These are phyloP conservation scores for Paramecium primaurelia DNA, from an alignment of 73 alveolate genomes.

Conservation along the genomic window DNA sequence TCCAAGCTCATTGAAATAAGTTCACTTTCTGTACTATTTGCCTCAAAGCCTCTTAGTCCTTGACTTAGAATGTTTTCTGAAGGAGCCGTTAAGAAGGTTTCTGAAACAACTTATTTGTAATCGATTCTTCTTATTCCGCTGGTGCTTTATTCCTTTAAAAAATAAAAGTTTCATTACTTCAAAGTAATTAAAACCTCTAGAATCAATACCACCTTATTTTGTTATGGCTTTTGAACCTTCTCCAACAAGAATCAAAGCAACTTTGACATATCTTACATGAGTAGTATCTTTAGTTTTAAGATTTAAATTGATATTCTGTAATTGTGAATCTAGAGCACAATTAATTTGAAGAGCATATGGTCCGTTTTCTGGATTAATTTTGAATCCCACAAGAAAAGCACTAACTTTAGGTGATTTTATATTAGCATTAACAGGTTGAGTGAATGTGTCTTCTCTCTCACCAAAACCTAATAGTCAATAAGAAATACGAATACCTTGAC, in stretches of 20 bases:
- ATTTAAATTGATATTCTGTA: neutral
- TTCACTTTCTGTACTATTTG: slow-evolving; percentile 18
- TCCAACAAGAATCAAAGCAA: neutral
- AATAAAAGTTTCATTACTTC: neutral
- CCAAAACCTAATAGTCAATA: neutral
- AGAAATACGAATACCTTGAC: neutral
- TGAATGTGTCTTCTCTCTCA: neutral
- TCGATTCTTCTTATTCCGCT: slow-evolving; percentile 44
- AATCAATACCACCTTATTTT: slow-evolving; percentile 15
- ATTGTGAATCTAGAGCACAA: neutral
- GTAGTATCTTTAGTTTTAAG: slow-evolving; percentile 15
- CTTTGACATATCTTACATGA: slow-evolving; percentile 13
- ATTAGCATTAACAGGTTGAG: neutral
- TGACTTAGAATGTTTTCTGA: neutral
- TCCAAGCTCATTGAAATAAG: slow-evolving; percentile 16
- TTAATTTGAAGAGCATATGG: neutral
- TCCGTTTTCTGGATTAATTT: slow-evolving; percentile 37
- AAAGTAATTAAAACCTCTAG: slow-evolving; percentile 46
- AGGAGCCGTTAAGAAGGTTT: neutral
- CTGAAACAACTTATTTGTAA: neutral
- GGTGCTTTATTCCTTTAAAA: neutral
- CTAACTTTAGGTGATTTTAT: neutral
- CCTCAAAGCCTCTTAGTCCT: slow-evolving; percentile 47
- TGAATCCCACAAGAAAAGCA: slow-evolving; percentile 10
- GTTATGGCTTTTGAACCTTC: neutral